Conservation (phyloP, 345 rosid species). For the Hibiscus mutabilis region DNA sequence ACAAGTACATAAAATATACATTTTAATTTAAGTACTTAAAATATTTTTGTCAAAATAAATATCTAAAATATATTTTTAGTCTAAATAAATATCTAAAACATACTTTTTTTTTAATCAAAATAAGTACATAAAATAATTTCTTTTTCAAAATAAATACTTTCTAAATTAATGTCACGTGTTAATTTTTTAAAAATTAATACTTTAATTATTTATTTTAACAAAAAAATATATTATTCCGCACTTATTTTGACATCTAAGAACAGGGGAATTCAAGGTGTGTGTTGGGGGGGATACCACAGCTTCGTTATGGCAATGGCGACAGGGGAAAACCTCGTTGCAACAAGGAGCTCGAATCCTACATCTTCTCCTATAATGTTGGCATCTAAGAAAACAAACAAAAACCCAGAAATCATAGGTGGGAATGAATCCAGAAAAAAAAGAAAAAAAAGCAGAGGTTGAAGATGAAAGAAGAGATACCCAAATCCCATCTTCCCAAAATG, state of each 20-base stretch:
- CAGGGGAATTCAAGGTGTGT: background rate
- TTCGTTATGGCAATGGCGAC: conserved; percentile 98
- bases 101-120: no score
- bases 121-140: no score
- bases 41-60: no score
- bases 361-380: conserved; percentile 89
- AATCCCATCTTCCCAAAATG: conserved; percentile 90
- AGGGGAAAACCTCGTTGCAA: conserved; percentile 82
- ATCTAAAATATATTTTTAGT: no score
- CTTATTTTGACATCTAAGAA: no score
- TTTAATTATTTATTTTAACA: no score
- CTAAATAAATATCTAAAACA: no score
- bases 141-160: no score
- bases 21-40: no score
- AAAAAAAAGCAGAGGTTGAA: background rate
- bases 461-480: conserved; percentile 42
- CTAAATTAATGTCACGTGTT: no score
- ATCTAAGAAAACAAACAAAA: conserved; percentile 32
- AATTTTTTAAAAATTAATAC: no score
- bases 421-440: background rate
- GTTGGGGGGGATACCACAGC: conserved; percentile 40
- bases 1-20: background rate
- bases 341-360: conserved; percentile 91
- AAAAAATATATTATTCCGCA: no score
- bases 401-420: conserved; percentile 3